Percentiles rank a stretch among this genome's conserved stretches.
These are phyloP conservation scores for Lactarius trivialis DNA, from an alignment of 768 basidiomycete genomes.

Conservation along the genomic window DNA sequence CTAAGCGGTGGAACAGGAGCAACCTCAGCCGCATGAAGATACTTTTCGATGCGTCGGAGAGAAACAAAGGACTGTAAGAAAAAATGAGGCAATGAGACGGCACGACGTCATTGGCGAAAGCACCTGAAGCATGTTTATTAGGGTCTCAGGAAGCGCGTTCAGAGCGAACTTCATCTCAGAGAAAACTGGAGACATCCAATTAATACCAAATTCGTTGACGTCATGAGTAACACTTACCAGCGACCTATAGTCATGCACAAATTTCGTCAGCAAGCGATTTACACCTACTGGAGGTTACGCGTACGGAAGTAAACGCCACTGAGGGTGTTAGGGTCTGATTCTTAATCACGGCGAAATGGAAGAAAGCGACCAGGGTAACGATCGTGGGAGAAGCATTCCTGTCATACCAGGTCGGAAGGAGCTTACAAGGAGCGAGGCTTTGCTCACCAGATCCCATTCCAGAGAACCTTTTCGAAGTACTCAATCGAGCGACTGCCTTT, in stretches of 20 bases:
- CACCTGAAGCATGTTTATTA: conserved; percentile 85
- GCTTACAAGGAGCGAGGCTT: not conserved
- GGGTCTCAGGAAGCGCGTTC: conserved; percentile 82
- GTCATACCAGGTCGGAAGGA: not conserved
- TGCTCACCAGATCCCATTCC: conserved; percentile 49
- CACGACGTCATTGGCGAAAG: not conserved
- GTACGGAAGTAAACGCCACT: conserved; percentile 64
- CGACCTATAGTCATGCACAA: conserved; percentile 30
- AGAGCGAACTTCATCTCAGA: conserved; percentile 83
- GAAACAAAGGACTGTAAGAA: conserved; percentile 63
- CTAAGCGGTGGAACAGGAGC: conserved; percentile 50
- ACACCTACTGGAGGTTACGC: not conserved
- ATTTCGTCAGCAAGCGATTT: not conserved
- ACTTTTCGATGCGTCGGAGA: conserved; percentile 85
- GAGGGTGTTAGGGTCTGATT: conserved; percentile 69
- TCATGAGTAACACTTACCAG: conserved; percentile 30
- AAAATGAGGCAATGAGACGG: conserved; percentile 2
- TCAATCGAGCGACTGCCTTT: not conserved
- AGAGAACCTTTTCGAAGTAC: conserved; percentile 31
- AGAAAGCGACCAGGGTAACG: conserved; percentile 46
- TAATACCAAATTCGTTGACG: not conserved
- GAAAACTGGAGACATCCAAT: conserved; percentile 48
- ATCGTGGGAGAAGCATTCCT: conserved; percentile 43
- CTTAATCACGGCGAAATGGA: conserved; percentile 66
- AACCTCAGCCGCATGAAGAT: conserved; percentile 72